These are phyloP conservation scores for Claviceps monticola DNA, from an alignment of 2,329 filamentous ascomycete species.

Conservation along the genomic window DNA sequence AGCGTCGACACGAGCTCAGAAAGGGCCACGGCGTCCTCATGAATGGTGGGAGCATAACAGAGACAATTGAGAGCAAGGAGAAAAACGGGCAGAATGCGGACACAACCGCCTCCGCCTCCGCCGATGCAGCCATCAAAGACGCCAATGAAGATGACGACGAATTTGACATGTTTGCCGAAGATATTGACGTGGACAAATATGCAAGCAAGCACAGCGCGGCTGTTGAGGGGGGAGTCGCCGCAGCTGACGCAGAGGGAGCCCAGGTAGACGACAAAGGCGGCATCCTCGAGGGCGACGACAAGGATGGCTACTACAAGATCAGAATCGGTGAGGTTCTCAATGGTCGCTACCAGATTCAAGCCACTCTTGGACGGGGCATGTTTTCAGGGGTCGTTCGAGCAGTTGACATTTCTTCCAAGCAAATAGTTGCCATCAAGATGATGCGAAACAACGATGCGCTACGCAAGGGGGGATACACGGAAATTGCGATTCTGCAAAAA, in stretches of 20 bases:
- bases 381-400: slow-evolving; percentile 94
- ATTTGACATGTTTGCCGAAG: slow-evolving; percentile 83
- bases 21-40: slow-evolving; percentile 37
- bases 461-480: slow-evolving; percentile 81
- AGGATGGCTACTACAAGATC: slow-evolving; percentile 92
- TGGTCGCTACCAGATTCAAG: slow-evolving; percentile 76
- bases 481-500: slow-evolving; percentile 84
- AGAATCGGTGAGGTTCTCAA: slow-evolving; percentile 84
- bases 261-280: slow-evolving; percentile 56
- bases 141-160: slow-evolving; percentile 58
- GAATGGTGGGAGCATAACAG: slow-evolving; percentile 26
- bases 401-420: slow-evolving; percentile 58
- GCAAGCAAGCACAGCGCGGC: slow-evolving; percentile 35
- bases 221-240: slow-evolving; percentile 16
- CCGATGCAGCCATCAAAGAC: slow-evolving; percentile 29
- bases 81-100: background rate
- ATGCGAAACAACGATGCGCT: slow-evolving; percentile 93
- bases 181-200: slow-evolving; percentile 55
- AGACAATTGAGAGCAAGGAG: slow-evolving; percentile 2
- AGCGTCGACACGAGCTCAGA: slow-evolving; percentile 52
- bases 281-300: slow-evolving; percentile 84
- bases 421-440: slow-evolving; percentile 89
- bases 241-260: slow-evolving; percentile 30
- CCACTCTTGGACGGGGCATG: slow-evolving; percentile 82
- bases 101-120: slow-evolving; percentile 10